phyloP scores from a whole-genome alignment of 805 yeast species.

The Metschnikowia kofuensis region DNA sequence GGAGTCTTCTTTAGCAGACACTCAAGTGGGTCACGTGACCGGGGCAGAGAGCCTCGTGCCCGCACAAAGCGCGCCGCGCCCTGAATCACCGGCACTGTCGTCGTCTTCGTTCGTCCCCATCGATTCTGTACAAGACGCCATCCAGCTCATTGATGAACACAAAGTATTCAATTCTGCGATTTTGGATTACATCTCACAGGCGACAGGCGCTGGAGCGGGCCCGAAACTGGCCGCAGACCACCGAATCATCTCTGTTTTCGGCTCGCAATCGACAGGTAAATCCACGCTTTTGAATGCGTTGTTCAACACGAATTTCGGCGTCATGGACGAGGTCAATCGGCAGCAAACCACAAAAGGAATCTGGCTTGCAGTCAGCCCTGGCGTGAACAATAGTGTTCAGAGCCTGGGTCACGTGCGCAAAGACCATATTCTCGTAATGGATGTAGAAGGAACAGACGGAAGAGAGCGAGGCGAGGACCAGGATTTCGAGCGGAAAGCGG shows the following conservation, averaged over 20 bases:
- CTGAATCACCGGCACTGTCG: constrained; percentile 24
- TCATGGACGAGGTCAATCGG: constrained; percentile 83
- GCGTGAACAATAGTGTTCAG: constrained; percentile 18
- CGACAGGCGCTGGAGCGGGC: constrained; percentile 15
- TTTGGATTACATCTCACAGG: constrained; percentile 17
- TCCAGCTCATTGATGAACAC: constrained; percentile 62
- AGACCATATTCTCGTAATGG: constrained; percentile 70
- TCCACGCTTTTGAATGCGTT: constrained; percentile 84
- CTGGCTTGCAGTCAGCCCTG: constrained; percentile 43
- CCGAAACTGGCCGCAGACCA: constrained; percentile 47
- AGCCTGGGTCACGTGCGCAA: constrained; percentile 5
- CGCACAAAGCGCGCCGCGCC: neutral
- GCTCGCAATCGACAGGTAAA: constrained; percentile 96
- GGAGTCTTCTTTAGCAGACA: neutral
- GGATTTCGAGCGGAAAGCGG: constrained; percentile 96
- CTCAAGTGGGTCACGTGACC: neutral
- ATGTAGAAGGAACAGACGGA: constrained; percentile 99
- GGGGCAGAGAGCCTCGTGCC: neutral
- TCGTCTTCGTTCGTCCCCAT: constrained; percentile 42
- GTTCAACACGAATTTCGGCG: constrained; percentile 80
- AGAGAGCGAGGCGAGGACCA: constrained; percentile 98
- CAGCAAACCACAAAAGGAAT: constrained; percentile 72
- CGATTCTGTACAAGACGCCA: constrained; percentile 37
- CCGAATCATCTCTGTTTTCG: constrained; percentile 93
- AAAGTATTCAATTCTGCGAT: constrained; percentile 46